Evolutionary conservation across 768 basidiomycete species (phyloP), one percentile per base, ranked within the genome.

Genomic region (Boletellus ananiceps): DNA sequence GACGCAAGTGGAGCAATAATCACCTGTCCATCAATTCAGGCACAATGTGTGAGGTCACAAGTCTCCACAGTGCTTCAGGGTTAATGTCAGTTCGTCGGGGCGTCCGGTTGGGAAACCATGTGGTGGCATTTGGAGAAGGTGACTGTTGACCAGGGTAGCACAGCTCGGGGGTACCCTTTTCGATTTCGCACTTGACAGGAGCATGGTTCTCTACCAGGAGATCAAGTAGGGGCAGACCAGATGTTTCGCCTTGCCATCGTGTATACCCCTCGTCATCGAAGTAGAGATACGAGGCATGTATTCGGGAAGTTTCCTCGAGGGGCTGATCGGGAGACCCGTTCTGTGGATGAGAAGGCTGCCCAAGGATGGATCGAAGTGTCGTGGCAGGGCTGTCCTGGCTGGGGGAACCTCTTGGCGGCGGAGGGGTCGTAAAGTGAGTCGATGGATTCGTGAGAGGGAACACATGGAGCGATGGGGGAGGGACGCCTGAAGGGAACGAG

Each of bases 21-120:
- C 58, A 90, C 93, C 81, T 92, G 68, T 96, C 93, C 91, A 96
- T 94, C 45, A 95, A 75, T 60, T 93, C 91, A 8, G 93, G 90
- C 4, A 81, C 80, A 48, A 95, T 92, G 48, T 83, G 81, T 2
- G 88, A 84, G 2, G 93, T 93, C 60, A 94, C 86, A 16, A 87
- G 74, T 50, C 86, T 82, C 93, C 93, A 96, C 5, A 90, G 70
- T 8, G 81, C 81, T 69, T 93, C 90, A 9, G 93, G 91, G 60
- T 93, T 90, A 49, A 86, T 78, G 58, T 91, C 88, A 31, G 83
- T 83, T 18, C 84, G 79, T 38, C 80, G 75, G 5, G 81, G 81
- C 16, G 80, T 82, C 34, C 93, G 78, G 64, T 93, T 84, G 0
- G 93, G 93, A 71, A 95, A 94, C 86, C 86, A 90, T 43, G 83